Evolutionary conservation across 148 eudicot genomes (phyloP).

Genomic region (Drosera capensis): DNA sequence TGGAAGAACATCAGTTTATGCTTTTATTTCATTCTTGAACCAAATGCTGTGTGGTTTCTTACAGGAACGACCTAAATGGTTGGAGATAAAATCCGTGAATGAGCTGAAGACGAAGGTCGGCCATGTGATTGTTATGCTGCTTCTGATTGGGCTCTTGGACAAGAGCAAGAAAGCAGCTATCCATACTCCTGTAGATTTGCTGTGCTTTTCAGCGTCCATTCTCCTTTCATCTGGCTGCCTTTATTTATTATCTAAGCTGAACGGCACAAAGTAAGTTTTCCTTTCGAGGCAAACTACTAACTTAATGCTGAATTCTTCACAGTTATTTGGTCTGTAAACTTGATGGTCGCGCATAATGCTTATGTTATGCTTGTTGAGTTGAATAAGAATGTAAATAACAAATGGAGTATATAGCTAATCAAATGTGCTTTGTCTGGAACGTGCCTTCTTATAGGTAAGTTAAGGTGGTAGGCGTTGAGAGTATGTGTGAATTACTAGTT

Average conservation of each 20-base stretch:
- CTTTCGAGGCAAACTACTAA: too few species aligned
- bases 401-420: too few species aligned
- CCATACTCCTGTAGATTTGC: conserved; percentile 56
- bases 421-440: too few species aligned
- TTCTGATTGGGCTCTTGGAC: conserved; percentile 76
- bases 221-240: conserved; percentile 75
- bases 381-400: too few species aligned
- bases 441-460: too few species aligned
- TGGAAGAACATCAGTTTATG: not conserved
- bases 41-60: not conserved
- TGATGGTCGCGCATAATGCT: too few species aligned
- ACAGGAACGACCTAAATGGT: conserved; percentile 89
- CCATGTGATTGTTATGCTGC: conserved; percentile 90
- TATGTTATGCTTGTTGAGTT: too few species aligned
- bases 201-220: conserved; percentile 84
- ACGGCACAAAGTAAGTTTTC: conserved; percentile 28
- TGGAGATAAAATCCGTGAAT: conserved; percentile 66
- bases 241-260: conserved; percentile 67
- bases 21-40: not conserved
- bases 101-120: conserved; percentile 93
- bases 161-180: conserved; percentile 71
- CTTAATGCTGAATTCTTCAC: too few species aligned
- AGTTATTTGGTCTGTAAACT: too few species aligned
- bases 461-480: too few species aligned
- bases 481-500: too few species aligned